Evolutionary conservation across 805 yeast genomes (phyloP), one percentile per base, ranked within the genome.

Genomic region (Lipomyces yamanashiensis): DNA sequence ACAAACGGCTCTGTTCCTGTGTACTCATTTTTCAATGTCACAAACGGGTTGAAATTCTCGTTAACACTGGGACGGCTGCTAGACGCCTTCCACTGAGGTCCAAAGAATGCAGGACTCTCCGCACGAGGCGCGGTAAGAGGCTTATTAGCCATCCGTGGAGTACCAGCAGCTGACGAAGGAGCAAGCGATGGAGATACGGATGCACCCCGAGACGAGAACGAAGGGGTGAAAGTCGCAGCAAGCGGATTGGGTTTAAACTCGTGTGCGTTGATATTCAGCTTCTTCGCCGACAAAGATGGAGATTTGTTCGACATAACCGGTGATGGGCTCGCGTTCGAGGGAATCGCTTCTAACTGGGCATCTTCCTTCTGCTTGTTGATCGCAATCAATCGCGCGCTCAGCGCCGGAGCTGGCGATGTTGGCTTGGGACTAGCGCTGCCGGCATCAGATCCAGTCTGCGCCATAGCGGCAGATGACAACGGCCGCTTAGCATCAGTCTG

Each of bases 231-330:
- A 1, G 86, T 81, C 10, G 85, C 86, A 15, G 89, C 89, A 67
- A 85, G 83, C 13, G 90, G 88, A 73, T 87, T 87, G 73, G 87
- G 84, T 75, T 85, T 87, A 76, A 87, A 87, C 21, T 85, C 84
- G 2, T 85, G 80, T n/a, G 84, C 85, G 23, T 80, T 72, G 65
- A 85, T 82, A 71, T 85, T 87, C 78, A 83, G 76, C 72, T 81
- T 84, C 73, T 81, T 83, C 73, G 82, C 79, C 23, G 72, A 21
- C 37, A 44, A 21, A 67, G 62, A 36, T 28, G 62, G 28, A 59
- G 48, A 17, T 49, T 43, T 34, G 48, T 57, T n/a, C 66, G 58
- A 17, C 48, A 55, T 10, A 52, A 47, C 47, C 23, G 40, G 33
- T 56, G 54, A 58, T 45, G 39, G 70, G 40, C 7, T 67, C 34